Percentiles rank a stretch among this genome's conserved stretches.
Evolutionary conservation across 2,329 filamentous ascomycete species (phyloP).

Genomic region (Cytospora leucostoma): DNA sequence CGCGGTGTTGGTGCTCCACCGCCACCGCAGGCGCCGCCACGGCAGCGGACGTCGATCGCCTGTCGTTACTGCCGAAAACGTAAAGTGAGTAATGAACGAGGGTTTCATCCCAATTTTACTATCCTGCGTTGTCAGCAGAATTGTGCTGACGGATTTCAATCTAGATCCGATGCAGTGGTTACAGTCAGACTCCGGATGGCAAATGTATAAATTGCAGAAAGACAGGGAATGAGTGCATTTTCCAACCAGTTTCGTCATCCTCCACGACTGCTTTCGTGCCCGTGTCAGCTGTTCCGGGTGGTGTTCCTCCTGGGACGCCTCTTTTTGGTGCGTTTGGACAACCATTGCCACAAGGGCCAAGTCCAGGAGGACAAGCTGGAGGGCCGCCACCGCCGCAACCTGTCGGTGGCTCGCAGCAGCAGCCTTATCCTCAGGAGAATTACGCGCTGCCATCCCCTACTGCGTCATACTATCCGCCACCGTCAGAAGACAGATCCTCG

Average conservation of each 20-base stretch:
- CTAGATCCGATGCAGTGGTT: slow-evolving; percentile 63
- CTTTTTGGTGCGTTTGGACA: slow-evolving; percentile 61
- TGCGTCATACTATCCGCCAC: slow-evolving; percentile 37
- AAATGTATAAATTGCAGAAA: slow-evolving; percentile 64
- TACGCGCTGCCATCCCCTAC: slow-evolving; percentile 40
- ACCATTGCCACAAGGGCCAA: slow-evolving; percentile 43
- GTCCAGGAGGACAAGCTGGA: slow-evolving; percentile 20
- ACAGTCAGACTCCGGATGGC: slow-evolving; percentile 58
- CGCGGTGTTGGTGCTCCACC: slow-evolving; percentile 40
- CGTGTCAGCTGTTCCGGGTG: slow-evolving; percentile 59
- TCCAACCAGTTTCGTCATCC: slow-evolving; percentile 60
- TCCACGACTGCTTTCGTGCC: slow-evolving; percentile 60
- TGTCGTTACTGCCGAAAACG: slow-evolving; percentile 63
- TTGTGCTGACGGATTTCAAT: neutral
- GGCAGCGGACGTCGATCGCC: slow-evolving; percentile 61
- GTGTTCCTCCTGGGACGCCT: slow-evolving; percentile 57
- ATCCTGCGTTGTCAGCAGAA: slow-evolving; percentile 12
- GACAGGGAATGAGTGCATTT: slow-evolving; percentile 63
- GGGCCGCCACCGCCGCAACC: slow-evolving; percentile 28
- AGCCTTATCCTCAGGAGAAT: slow-evolving; percentile 16
- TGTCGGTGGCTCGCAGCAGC: slow-evolving; percentile 26
- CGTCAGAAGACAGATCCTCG: slow-evolving; percentile 41
- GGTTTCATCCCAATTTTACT: neutral
- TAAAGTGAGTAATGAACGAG: slow-evolving; percentile 48
- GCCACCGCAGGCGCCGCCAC: slow-evolving; percentile 54